These are phyloP conservation scores for Polytolypa hystricis DNA, from an alignment of 2,329 filamentous ascomycete species.

Conservation along the genomic window DNA sequence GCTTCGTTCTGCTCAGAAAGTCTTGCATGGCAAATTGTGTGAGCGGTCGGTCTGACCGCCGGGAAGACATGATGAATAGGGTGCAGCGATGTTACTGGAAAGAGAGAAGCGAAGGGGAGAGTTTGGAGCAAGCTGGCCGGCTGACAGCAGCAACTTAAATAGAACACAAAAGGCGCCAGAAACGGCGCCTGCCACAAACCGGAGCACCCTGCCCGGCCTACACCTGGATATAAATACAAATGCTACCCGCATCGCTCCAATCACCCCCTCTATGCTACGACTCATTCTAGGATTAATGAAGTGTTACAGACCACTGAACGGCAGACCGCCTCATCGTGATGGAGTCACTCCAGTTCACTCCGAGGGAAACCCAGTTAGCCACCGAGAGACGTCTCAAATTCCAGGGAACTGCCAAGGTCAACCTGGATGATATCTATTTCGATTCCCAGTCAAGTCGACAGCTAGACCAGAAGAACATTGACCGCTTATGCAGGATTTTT, in stretches of 20 bases:
- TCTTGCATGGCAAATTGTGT: not conserved
- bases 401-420: constrained; percentile 3
- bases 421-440: constrained; percentile 6
- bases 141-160: constrained; percentile 1
- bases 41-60: not conserved
- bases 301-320: no score
- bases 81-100: not conserved
- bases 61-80: not conserved
- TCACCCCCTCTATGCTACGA: no score
- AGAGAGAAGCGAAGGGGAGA: not conserved
- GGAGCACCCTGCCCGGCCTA: not conserved
- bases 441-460: constrained; percentile 2
- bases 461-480: constrained; percentile 3
- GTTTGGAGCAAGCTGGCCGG: not conserved
- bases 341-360: constrained; percentile 3
- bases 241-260: not conserved
- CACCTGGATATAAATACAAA: not conserved
- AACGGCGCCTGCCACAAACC: not conserved
- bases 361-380: constrained; percentile 2
- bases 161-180: not conserved
- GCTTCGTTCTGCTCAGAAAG: not conserved
- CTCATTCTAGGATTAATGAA: no score
- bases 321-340: no score
- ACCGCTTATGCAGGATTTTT: constrained; percentile 3
- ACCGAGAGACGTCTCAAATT: constrained; percentile 5